Conservation (phyloP, 257 asterid genomes). For the Solanum pinnatisectum region DNA sequence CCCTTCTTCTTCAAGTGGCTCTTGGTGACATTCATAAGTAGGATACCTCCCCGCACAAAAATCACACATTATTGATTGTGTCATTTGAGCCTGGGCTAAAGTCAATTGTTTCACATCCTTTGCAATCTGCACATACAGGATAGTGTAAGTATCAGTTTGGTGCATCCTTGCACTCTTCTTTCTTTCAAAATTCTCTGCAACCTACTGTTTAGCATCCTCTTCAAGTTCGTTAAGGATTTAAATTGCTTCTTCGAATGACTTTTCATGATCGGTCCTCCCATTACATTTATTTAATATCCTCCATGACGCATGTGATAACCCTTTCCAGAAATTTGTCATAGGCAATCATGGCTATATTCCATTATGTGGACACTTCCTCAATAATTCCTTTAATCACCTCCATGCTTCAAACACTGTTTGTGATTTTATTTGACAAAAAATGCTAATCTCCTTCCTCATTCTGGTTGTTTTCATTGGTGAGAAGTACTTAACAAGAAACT, state of each 20-base stretch:
- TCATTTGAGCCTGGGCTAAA: background rate
- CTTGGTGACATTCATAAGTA: background rate
- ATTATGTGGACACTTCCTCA: background rate
- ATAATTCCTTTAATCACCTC: background rate
- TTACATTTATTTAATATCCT: background rate
- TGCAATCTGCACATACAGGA: background rate
- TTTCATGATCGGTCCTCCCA: background rate
- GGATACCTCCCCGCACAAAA: background rate
- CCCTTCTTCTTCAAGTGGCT: background rate
- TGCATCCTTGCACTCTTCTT: background rate
- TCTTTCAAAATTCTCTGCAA: background rate
- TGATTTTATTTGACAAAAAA: too few species aligned
- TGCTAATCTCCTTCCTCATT: too few species aligned
- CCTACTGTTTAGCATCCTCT: background rate
- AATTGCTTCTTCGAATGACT: background rate
- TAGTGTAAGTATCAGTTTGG: background rate
- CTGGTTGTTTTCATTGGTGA: too few species aligned
- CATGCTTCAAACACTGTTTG: too few species aligned
- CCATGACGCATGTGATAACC: background rate
- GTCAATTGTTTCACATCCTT: background rate
- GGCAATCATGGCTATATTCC: background rate
- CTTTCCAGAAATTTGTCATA: background rate
- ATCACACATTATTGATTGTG: background rate
- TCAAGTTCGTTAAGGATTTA: background rate
- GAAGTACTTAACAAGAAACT: too few species aligned